Percentiles rank a stretch among this genome's conserved stretches.
phyloP scores from a whole-genome alignment of 306 rosid genomes.

The Malus sylvestris region DNA sequence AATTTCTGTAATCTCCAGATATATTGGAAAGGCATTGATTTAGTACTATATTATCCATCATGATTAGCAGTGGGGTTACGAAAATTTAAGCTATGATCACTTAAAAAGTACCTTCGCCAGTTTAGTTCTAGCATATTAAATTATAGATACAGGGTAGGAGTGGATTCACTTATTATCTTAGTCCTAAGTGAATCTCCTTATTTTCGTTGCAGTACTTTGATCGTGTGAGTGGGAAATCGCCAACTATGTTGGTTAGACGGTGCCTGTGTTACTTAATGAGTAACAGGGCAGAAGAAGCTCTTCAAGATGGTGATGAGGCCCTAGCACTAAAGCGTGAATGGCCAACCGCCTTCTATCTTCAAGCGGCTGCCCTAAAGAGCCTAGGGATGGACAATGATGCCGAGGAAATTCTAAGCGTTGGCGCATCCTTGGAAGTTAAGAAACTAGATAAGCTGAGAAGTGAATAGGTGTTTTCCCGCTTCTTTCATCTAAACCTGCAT shows the following conservation, averaged over 20 bases:
- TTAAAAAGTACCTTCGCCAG: background rate
- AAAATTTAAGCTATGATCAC: background rate
- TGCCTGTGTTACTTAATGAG: constrained; percentile 84
- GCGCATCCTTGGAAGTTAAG: constrained; percentile 68
- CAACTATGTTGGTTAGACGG: constrained; percentile 85
- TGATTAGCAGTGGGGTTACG: background rate
- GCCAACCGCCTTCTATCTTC: constrained; percentile 92
- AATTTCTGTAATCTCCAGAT: background rate
- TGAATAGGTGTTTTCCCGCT: constrained; percentile 37
- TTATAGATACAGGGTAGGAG: background rate
- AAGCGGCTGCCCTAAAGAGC: constrained; percentile 84
- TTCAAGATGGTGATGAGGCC: constrained; percentile 96
- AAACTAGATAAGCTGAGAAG: constrained; percentile 43
- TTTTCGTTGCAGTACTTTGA: constrained; percentile 63
- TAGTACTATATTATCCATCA: too few species aligned
- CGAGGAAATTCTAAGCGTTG: constrained; percentile 84
- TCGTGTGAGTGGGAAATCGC: constrained; percentile 77
- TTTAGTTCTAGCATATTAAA: background rate
- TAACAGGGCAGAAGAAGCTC: constrained; percentile 87
- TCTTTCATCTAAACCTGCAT: constrained; percentile 25
- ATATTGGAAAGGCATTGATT: background rate
- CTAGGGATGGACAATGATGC: constrained; percentile 98
- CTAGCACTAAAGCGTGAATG: constrained; percentile 75
- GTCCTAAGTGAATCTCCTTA: background rate
- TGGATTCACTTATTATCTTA: background rate